Base-by-base conservation (phyloP, 768 basidiomycete species). In the Psilocybe cyanescens region DNA sequence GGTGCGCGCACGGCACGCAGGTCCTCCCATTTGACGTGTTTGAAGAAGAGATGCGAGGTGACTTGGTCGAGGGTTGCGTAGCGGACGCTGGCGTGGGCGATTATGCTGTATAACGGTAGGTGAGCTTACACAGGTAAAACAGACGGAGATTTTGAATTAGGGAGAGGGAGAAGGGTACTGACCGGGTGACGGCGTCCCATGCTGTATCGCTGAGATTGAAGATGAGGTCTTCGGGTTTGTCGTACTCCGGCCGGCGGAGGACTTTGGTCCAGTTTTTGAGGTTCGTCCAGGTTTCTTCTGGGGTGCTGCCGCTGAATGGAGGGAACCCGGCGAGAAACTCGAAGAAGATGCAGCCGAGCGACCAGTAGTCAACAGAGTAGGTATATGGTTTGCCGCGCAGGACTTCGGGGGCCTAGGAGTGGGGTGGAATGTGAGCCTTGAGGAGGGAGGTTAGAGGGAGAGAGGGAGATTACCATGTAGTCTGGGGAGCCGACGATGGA, bases 271-370 rank as follows among this genome's bases (percentile, higher is more conserved):
- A 99, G 73, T 98, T 98, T 77, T 98, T 98, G 63, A 99, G 78
- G 76, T 99, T 99, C 14, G 94, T 94, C 97, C 97, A 99, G 0
- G 97, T 99, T 76, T 99, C 97, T 66, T 99, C 95, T 0, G 95
- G 92, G 0, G 91, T 95, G 44, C 90, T 86, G 16, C 97, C 97
- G 50, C 94, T 97, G 79, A 99, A 99, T 1, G 97, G 97, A 11
- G 97, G 97, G 78, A 97, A 99, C 29, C 97, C 97, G 1, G 94
- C 92, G 14, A 97, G 80, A 74, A 97, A 96, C 78, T 99, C 97
- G 77, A 98, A 99, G 28, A 99, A 79, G 68, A 99, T 99, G 74
- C 97, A 99, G 5, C 97, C 97, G 7, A 99, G 84, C 1, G 95
- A 97, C 97, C 97, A 99, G 68, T 92, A 99, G 76, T 99, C 97